phyloP scores from a whole-genome alignment of 768 basidiomycete genomes.

The Mycena metata region DNA sequence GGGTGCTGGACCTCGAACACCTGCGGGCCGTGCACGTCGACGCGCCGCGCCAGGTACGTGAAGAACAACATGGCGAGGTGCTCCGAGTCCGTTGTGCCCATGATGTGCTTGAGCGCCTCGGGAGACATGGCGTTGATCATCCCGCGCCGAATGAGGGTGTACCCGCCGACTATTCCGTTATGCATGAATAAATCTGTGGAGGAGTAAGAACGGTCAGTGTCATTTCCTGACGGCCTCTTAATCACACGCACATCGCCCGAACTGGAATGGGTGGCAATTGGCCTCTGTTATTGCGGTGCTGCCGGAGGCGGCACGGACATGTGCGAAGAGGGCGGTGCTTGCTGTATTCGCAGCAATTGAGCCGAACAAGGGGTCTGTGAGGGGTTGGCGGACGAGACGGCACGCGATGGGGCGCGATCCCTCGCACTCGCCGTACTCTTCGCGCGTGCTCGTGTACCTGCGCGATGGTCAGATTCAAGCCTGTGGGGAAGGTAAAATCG shows the following conservation, averaged over 20 bases:
- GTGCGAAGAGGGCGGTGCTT: conserved; percentile 11
- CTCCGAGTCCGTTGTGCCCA: conserved; percentile 19
- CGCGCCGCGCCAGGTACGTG: conserved; percentile 11
- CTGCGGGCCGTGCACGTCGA: conserved; percentile 11
- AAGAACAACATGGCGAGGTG: conserved; percentile 20
- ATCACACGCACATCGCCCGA: conserved; percentile 8
- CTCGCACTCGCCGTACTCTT: conserved; percentile 21
- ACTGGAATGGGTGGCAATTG: conserved; percentile 21
- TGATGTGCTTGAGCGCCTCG: conserved; percentile 4
- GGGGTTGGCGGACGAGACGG: conserved; percentile 11
- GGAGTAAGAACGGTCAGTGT: background rate
- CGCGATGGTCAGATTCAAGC: background rate
- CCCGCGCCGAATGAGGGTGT: conserved; percentile 13
- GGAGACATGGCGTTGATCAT: conserved; percentile 13
- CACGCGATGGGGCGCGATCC: conserved; percentile 10
- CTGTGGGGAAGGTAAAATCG: too few species aligned
- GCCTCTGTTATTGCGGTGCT: conserved; percentile 13
- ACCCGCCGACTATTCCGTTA: conserved; percentile 18
- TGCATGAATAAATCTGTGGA: conserved; percentile 16
- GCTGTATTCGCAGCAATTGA: conserved; percentile 14
- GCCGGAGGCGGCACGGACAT: conserved; percentile 17
- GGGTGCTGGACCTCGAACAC: conserved; percentile 23
- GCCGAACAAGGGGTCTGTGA: conserved; percentile 7
- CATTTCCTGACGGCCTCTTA: background rate
- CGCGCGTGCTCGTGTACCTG: conserved; percentile 19